phyloP scores from a whole-genome alignment of 2,329 filamentous ascomycete species.

The Aspergillus alliaceus region DNA sequence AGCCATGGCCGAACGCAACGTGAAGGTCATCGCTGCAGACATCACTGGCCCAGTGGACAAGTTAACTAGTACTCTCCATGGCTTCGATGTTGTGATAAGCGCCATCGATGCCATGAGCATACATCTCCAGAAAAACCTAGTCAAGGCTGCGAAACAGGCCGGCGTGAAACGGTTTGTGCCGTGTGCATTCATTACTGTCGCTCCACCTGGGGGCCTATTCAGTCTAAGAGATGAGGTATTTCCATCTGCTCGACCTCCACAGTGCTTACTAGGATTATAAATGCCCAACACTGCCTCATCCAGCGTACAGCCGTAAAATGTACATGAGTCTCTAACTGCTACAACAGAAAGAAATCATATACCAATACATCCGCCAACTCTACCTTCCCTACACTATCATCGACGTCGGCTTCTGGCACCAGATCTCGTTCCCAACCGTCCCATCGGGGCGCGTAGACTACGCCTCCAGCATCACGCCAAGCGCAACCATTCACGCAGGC shows the following conservation, averaged over 20 bases:
- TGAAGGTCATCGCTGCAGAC: conserved; percentile 33
- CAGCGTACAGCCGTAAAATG: accelerated
- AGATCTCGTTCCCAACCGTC: conserved; percentile 39
- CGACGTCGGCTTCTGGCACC: conserved; percentile 57
- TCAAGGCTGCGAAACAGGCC: conserved; percentile 44
- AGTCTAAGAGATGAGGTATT: conserved; percentile 30
- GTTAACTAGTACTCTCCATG: conserved; percentile 14
- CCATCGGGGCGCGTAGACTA: conserved; percentile 24
- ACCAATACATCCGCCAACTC: conserved; percentile 45
- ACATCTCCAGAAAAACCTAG: conserved; percentile 40
- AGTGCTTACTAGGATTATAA: too few relatives aligned
- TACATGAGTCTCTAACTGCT: neutral
- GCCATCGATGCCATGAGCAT: conserved; percentile 28
- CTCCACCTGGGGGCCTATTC: conserved; percentile 37
- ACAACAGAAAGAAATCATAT: conserved; percentile 47
- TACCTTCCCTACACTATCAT: conserved; percentile 53
- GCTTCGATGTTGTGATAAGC: conserved; percentile 43
- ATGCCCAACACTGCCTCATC: too few relatives aligned
- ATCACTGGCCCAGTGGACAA: neutral
- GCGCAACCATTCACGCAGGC: neutral
- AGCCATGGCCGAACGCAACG: conserved; percentile 34
- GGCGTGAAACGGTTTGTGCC: conserved; percentile 51
- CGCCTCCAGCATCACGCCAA: neutral
- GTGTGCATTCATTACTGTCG: conserved; percentile 43
- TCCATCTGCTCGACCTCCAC: too few relatives aligned